Base-by-base conservation (phyloP, 148 eudicot species). In the Fagopyrum esculentum region DNA sequence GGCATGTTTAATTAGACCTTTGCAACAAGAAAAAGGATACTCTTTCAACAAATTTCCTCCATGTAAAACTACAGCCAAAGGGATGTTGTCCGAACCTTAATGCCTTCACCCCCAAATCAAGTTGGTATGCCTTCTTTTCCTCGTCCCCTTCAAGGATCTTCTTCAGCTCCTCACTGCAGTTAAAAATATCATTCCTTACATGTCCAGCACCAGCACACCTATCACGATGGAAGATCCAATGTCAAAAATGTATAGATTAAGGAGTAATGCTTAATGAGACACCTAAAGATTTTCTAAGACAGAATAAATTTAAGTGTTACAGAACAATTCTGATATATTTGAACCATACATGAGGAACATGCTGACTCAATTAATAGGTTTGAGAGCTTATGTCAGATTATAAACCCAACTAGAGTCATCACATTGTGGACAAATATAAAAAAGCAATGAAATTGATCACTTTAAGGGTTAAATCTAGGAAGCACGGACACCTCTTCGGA, bases 201-300 rank as follows among this genome's bases (percentile, higher is more conserved):
- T 93, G 89, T 61, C 98, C 98, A 72, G 98, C 98, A 76, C 98
- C 98, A 73, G 97, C 90, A 89, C 98, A 93, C 87, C 98, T 93
- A 71, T 75, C 77, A 47, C 8, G 45, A 75, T 17, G 71, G 71
- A 66, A 35, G 71, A 66, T 13, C 71, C 45, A 66, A 66, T 66
- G 46, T 66, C 15, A 40, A 2, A 66, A 40, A 35, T 12, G 16
- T 66, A 29, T 35, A 66, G n/a, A 15, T 12, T 8, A 6, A 64
- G 13, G 15, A 6, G 10, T 66, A 43, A 66, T 66, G 46, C 71
- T 66, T 66, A 61, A 22, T 43, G 12, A 30, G 69, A 63, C 45
- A 26, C 11, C 44, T 29, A 60, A 4, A 26, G 35, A 26, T 1
- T 35, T 22, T 60, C 26, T 22, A 22, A 22, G 26, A 11, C 12